Evolutionary conservation across 208 protist species (phyloP).

Genomic region (Leishmania turanica): DNA sequence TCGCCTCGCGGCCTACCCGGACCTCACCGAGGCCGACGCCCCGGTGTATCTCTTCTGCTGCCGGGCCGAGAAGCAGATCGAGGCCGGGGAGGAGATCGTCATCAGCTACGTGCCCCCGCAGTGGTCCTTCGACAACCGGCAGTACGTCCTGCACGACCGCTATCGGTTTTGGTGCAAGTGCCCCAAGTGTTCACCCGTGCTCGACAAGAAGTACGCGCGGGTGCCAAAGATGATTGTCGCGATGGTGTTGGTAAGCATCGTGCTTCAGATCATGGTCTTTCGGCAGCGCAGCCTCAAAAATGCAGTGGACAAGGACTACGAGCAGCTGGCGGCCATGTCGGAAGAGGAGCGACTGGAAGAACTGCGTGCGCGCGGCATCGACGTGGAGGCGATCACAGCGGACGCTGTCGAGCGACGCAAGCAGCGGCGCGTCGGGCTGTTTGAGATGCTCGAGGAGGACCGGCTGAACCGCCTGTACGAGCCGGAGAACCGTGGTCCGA

Average conservation of each 20-base stretch:
- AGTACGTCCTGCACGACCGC: conserved; percentile 91
- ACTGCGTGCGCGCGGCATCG: conserved; percentile 46
- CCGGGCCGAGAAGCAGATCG: conserved; percentile 74
- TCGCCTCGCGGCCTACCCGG: conserved; percentile 20
- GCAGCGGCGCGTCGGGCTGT: conserved; percentile 40
- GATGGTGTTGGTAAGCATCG: conserved; percentile 54
- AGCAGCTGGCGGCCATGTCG: conserved; percentile 31
- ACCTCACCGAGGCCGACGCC: conserved; percentile 51
- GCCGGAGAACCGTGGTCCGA: conserved; percentile 29
- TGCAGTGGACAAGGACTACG: conserved; percentile 38
- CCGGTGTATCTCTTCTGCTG: conserved; percentile 89
- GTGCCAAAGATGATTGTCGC: conserved; percentile 50
- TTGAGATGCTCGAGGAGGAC: conserved; percentile 63
- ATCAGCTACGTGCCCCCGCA: conserved; percentile 86
- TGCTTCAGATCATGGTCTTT: conserved; percentile 70
- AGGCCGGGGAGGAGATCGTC: conserved; percentile 69
- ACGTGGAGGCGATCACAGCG: conserved; percentile 33
- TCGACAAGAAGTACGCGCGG: conserved; percentile 67
- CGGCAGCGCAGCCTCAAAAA: conserved; percentile 52
- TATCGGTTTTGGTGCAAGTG: conserved; percentile 92
- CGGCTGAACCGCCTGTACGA: conserved; percentile 37
- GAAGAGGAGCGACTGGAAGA: conserved; percentile 51
- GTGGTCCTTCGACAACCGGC: conserved; percentile 88
- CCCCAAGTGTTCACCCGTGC: conserved; percentile 71
- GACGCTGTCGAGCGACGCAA: conserved; percentile 34